phyloP scores from a whole-genome alignment of 345 rosid species.

The Eucalyptus regnans region DNA sequence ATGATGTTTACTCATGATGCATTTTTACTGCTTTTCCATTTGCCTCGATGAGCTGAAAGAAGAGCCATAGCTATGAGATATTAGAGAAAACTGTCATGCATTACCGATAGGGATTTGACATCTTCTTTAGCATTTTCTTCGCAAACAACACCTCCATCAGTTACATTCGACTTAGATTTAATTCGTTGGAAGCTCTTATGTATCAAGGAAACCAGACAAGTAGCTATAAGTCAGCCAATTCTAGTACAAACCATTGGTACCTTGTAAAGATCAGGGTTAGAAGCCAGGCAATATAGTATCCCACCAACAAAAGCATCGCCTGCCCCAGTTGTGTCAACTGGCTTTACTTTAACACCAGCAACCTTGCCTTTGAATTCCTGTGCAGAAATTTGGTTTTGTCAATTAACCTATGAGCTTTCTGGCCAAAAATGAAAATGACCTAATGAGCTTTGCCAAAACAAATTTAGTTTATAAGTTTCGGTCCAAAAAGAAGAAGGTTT shows the following conservation, averaged over 20 bases:
- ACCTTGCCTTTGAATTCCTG: conserved; percentile 74
- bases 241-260: conserved; percentile 4
- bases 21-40: neutral
- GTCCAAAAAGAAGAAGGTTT: neutral
- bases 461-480: neutral
- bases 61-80: neutral
- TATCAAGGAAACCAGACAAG: neutral
- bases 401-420: neutral
- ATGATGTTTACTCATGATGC: neutral
- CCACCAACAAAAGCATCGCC: conserved; percentile 86
- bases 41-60: neutral
- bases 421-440: neutral
- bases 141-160: neutral
- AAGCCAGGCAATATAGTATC: conserved; percentile 43
- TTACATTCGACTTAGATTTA: neutral
- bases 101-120: neutral
- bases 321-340: conserved; percentile 83
- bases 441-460: neutral
- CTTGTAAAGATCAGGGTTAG: conserved; percentile 31
- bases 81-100: neutral
- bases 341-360: conserved; percentile 45
- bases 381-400: neutral
- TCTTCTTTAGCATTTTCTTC: neutral
- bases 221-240: neutral
- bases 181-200: neutral